Evolutionary conservation across 495 filamentous ascomycete genomes (phyloP).

Genomic region (Penicillium salamii): DNA sequence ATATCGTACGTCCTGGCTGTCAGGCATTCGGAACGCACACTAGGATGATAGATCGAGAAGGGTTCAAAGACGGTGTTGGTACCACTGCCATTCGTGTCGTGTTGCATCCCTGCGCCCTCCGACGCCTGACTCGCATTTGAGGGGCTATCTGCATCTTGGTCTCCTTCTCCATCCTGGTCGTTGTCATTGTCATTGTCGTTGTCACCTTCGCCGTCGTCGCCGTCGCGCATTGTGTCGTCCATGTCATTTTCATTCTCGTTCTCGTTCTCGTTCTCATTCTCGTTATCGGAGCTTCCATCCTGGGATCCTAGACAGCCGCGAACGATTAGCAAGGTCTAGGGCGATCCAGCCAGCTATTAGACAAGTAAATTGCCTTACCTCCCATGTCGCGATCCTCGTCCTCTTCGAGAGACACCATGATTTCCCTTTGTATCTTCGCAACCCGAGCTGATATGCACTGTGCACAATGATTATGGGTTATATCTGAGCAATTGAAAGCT

Average conservation of each 20-base stretch:
- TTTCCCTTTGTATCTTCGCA: background rate
- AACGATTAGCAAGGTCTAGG: slow-evolving; percentile 10
- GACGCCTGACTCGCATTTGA: slow-evolving; percentile 49
- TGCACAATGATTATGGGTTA: background rate
- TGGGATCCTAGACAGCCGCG: slow-evolving; percentile 44
- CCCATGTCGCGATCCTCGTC: slow-evolving; percentile 57
- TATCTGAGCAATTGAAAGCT: too few relatives aligned
- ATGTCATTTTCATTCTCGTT: slow-evolving; percentile 70
- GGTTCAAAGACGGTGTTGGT: slow-evolving; percentile 31
- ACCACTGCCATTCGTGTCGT: slow-evolving; percentile 35
- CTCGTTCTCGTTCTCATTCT: slow-evolving; percentile 67
- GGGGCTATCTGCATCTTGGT: slow-evolving; percentile 57
- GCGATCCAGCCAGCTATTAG: background rate
- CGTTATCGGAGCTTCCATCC: slow-evolving; percentile 67
- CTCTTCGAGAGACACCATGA: slow-evolving; percentile 37
- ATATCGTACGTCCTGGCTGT: slow-evolving; percentile 91
- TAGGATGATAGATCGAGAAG: slow-evolving; percentile 53
- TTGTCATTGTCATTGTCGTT: slow-evolving; percentile 51
- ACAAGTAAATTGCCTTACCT: slow-evolving; percentile 30
- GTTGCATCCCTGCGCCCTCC: slow-evolving; percentile 39
- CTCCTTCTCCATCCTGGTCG: slow-evolving; percentile 48
- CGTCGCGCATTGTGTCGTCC: slow-evolving; percentile 66
- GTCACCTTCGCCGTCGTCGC: slow-evolving; percentile 56
- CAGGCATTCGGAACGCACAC: slow-evolving; percentile 73
- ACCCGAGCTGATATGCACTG: background rate